phyloP scores from a whole-genome alignment of 2,329 filamentous ascomycete genomes.

The Talaromyces sp. region DNA sequence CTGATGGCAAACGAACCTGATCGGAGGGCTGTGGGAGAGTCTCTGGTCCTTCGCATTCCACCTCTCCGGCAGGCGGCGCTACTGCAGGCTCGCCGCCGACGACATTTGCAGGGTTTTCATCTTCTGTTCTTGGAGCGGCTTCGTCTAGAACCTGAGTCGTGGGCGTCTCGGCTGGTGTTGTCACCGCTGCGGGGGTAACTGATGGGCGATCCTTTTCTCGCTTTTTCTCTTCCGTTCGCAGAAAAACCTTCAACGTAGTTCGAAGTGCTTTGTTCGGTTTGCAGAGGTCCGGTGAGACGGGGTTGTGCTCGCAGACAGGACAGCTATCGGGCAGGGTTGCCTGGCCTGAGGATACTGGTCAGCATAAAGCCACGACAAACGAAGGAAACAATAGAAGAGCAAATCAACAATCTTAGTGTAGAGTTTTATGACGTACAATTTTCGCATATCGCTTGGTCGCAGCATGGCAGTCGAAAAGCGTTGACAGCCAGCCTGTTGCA shows the following conservation, averaged over 20 bases:
- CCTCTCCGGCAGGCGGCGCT: background rate
- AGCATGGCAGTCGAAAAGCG: slow-evolving; percentile 86
- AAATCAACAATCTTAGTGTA: background rate
- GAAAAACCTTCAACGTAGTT: slow-evolving; percentile 83
- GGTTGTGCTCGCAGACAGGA: slow-evolving; percentile 87
- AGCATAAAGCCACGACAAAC: background rate
- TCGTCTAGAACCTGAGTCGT: slow-evolving; percentile 5
- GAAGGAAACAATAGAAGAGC: background rate
- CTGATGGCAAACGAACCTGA: background rate
- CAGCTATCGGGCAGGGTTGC: slow-evolving; percentile 70
- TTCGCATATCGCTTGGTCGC: slow-evolving; percentile 91
- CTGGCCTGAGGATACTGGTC: slow-evolving; percentile 53
- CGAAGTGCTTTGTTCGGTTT: slow-evolving; percentile 85
- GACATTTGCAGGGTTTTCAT: background rate
- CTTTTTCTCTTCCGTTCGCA: slow-evolving; percentile 89
- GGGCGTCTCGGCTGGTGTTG: slow-evolving; percentile 3
- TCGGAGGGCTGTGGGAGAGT: background rate
- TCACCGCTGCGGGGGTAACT: slow-evolving; percentile 24
- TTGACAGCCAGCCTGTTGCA: slow-evolving; percentile 89
- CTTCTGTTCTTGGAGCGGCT: background rate
- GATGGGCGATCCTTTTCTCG: slow-evolving; percentile 56
- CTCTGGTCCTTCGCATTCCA: background rate
- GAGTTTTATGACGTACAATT: slow-evolving; percentile 58
- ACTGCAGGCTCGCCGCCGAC: background rate
- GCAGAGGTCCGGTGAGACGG: slow-evolving; percentile 79